Conservation (phyloP, 1,284 basidiomycete species). For the Puccinia horiana region DNA sequence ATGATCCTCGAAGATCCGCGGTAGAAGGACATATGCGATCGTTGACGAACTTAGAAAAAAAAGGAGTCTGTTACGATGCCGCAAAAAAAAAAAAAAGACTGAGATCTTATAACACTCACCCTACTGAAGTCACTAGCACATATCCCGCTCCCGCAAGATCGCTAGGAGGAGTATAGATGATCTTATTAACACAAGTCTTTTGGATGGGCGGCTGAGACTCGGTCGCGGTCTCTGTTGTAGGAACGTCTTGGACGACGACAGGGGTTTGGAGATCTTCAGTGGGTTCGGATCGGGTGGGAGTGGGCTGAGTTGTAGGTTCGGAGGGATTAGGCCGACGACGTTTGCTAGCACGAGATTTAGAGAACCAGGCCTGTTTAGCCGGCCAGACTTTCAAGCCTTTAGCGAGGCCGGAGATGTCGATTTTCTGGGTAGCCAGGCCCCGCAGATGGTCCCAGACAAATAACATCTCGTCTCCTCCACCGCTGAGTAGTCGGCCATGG, state of each 20-base stretch:
- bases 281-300: background rate
- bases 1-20: conserved; percentile 12
- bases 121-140: conserved; percentile 44
- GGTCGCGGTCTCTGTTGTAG: background rate
- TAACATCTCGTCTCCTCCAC: conserved; percentile 33
- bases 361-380: conserved; percentile 43
- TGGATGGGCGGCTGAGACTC: conserved; percentile 9
- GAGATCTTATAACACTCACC: conserved; percentile 7
- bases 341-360: conserved; percentile 35
- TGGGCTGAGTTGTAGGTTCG: background rate
- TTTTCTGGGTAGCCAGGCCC: background rate
- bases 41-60: conserved; percentile 39
- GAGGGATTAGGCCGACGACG: background rate
- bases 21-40: conserved; percentile 22
- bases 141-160: background rate
- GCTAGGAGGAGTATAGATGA: conserved; percentile 19
- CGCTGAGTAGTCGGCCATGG: conserved; percentile 33
- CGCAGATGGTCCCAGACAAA: conserved; percentile 35
- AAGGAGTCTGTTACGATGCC: background rate
- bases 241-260: background rate
- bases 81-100: too few species aligned
- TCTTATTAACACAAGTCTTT: conserved; percentile 42
- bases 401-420: conserved; percentile 8
- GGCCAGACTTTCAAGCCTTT: conserved; percentile 39
- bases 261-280: background rate